Evolutionary conservation across 2,329 filamentous ascomycete genomes (phyloP).

Genomic region (Pseudopithomyces maydicus): DNA sequence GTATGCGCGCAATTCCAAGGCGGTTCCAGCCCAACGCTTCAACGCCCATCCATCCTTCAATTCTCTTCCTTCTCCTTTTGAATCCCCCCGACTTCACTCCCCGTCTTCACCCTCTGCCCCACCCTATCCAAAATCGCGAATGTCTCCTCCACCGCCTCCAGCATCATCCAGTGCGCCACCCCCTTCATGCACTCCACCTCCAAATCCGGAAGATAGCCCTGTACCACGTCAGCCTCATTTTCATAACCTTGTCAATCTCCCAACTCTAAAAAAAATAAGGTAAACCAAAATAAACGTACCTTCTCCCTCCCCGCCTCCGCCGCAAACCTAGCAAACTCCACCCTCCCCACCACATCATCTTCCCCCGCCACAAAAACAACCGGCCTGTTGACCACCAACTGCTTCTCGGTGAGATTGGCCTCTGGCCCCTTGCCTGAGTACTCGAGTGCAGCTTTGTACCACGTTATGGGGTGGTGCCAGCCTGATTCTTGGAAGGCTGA

Average conservation of each 20-base stretch:
- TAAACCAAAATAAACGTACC: too few relatives aligned
- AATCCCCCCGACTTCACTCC: not conserved
- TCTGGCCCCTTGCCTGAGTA: not conserved
- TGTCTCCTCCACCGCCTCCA: not conserved
- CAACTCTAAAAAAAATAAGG: too few relatives aligned
- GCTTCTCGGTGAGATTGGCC: not conserved
- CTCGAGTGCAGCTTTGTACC: constrained; percentile 5
- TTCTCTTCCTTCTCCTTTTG: too few relatives aligned
- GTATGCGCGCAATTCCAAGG: too few relatives aligned
- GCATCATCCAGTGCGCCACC: not conserved
- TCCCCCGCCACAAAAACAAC: constrained; percentile 4
- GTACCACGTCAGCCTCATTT: too few relatives aligned
- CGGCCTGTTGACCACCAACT: not conserved
- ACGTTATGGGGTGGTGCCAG: not conserved
- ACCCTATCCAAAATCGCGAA: not conserved
- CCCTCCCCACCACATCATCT: not conserved
- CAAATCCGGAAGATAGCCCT: not conserved
- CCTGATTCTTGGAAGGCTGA: not conserved
- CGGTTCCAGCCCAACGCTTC: too few relatives aligned
- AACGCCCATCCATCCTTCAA: too few relatives aligned
- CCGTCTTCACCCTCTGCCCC: not conserved
- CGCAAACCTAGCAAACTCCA: not conserved
- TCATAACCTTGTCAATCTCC: too few relatives aligned
- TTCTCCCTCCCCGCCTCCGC: not conserved
- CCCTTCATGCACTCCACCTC: not conserved